Conservation (phyloP, 2,329 filamentous ascomycete genomes). For the Calonectria pteridis region DNA sequence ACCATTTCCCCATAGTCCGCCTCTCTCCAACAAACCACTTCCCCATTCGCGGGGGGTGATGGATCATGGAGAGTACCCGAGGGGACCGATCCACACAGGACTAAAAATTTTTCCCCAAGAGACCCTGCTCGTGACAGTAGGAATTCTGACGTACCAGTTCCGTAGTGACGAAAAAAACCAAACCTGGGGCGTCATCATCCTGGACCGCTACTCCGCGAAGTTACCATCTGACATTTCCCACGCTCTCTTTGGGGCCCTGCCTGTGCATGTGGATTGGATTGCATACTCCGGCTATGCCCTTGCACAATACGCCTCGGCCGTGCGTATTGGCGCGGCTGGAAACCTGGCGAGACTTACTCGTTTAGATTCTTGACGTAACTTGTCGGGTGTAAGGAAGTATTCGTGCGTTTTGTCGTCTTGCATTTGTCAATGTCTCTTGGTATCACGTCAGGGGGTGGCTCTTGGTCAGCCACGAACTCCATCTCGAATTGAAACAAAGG, state of each 20-base stretch:
- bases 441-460: not conserved
- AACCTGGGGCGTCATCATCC: not conserved
- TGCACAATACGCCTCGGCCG: not conserved
- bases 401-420: not conserved
- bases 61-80: not conserved
- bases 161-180: not conserved
- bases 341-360: not conserved
- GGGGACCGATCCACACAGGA: not conserved
- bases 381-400: not conserved
- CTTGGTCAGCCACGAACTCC: not conserved
- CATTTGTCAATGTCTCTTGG: not conserved
- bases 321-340: not conserved
- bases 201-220: not conserved
- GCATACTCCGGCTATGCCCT: not conserved
- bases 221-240: too few relatives aligned
- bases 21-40: not conserved
- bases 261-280: not conserved
- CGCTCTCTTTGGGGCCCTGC: not conserved
- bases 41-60: constrained; percentile 1
- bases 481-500: not conserved
- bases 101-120: not conserved
- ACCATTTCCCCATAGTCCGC: constrained; percentile 16
- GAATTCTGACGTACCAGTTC: not conserved
- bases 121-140: not conserved
- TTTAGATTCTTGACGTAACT: not conserved